phyloP scores from a whole-genome alignment of 257 asterid species.

The Nicotiana otophora region DNA sequence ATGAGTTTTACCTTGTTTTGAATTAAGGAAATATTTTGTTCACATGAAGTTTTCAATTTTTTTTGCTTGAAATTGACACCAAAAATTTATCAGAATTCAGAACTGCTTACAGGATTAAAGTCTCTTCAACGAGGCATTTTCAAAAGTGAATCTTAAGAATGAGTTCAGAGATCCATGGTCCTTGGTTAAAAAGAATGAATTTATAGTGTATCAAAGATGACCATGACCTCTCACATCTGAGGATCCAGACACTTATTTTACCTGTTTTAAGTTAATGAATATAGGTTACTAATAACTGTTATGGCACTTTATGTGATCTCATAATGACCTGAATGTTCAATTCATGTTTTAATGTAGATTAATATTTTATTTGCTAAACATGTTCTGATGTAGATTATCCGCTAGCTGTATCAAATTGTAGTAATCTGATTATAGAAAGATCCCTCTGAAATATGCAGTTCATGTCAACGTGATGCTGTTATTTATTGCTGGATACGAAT shows the following conservation, averaged over 20 bases:
- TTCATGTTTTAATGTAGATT: background rate
- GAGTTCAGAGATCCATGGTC: background rate
- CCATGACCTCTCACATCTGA: background rate
- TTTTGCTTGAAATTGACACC: background rate
- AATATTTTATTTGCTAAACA: no score
- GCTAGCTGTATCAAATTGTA: background rate
- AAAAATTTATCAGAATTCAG: background rate
- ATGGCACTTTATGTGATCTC: background rate
- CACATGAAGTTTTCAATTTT: background rate
- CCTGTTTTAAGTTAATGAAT: background rate
- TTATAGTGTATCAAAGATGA: background rate
- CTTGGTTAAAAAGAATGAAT: background rate
- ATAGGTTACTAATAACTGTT: background rate
- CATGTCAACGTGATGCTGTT: background rate
- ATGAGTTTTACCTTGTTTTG: background rate
- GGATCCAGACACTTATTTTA: background rate
- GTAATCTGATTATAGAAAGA: background rate
- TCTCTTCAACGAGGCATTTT: background rate
- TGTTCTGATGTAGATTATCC: background rate
- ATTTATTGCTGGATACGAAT: background rate
- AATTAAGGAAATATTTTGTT: background rate
- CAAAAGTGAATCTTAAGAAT: background rate
- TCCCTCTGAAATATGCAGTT: constrained; percentile 1
- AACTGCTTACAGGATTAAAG: background rate
- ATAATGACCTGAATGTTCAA: background rate